Base-by-base conservation (phyloP, 2,329 filamentous ascomycete genomes). In the Talaromyces sp. region DNA sequence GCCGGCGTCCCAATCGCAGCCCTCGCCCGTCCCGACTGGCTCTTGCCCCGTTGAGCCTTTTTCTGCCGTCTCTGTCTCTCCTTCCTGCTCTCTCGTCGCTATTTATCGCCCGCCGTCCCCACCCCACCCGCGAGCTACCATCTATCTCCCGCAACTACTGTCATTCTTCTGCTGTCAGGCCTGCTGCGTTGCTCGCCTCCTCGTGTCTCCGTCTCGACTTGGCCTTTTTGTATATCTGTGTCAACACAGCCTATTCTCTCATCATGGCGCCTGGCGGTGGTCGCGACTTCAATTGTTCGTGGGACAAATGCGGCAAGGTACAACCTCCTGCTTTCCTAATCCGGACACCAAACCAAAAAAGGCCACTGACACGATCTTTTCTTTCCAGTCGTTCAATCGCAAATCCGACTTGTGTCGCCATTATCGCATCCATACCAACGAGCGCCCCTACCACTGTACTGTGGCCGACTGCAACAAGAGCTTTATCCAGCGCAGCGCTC, bases 381-480 rank as follows among this genome's bases (percentile, higher is more conserved):
- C 39, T 10, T 25, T 47, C 44, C 25, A 80, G 78, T 78, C 77
- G 6, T 80, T 80, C 72, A 80, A 80, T 72, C 76, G 78, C 70
- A 80, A 80, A 63, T 80, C 78, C 25, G 78, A 80, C 68, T 73
- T 80, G 47, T 76, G 76, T 66, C 72, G 78, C 63, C 78, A 80
- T 65, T 77, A 76, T 66, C 75, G 78, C 60, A 80, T 80, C 68
- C 78, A 80, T 60, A 80, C 78, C 65, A 80, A 80, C 65, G 78
- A 80, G 64, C 75, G 78, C 55, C 78, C 78, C n/a, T 80, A 80
- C 63, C 73, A 75, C 56, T 80, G 78, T 67, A 77, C 71, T 1
- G 73, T 77, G 55, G 71, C 73, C 57, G 75, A 76, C 62, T 80
- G 78, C 70, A 76, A 75, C 60, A 80, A 80, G 68, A 79, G 76